Percentiles rank a stretch among this genome's conserved stretches.
Conservation (phyloP, 345 rosid species). For the Lumnitzera littorea region DNA sequence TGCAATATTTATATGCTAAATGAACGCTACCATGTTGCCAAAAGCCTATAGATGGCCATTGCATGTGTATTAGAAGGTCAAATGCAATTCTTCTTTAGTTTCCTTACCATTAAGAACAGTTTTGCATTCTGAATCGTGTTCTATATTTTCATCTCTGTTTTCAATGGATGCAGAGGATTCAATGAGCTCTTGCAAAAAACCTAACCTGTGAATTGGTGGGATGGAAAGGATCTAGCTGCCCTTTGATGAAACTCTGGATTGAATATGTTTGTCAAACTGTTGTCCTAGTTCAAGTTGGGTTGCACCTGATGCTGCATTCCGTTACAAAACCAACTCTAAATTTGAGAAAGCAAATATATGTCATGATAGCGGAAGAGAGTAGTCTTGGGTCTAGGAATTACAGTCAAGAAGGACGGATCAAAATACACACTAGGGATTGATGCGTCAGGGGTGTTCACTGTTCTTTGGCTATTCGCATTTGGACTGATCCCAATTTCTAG, state of each 20-base stretch:
- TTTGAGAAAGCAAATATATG: too few species aligned
- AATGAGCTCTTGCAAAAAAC: neutral
- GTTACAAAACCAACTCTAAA: neutral
- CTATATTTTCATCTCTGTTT: too few species aligned
- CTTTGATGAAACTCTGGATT: slow-evolving; percentile 41
- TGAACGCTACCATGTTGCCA: too few species aligned
- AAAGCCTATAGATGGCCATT: too few species aligned
- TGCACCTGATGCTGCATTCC: slow-evolving; percentile 37
- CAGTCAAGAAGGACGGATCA: slow-evolving; percentile 33
- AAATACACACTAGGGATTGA: slow-evolving; percentile 29
- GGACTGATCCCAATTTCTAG: slow-evolving; percentile 32
- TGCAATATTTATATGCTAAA: too few species aligned
- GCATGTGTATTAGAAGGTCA: too few species aligned
- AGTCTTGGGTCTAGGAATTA: slow-evolving; percentile 14
- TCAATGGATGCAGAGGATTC: too few species aligned
- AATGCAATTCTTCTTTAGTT: too few species aligned
- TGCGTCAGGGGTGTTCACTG: slow-evolving; percentile 24
- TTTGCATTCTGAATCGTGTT: too few species aligned
- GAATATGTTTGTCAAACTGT: slow-evolving; percentile 50
- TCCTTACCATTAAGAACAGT: too few species aligned
- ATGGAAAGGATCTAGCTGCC: slow-evolving; percentile 21
- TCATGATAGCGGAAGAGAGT: too few species aligned
- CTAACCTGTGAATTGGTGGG: slow-evolving; percentile 47
- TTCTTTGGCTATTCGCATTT: slow-evolving; percentile 27
- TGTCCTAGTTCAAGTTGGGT: slow-evolving; percentile 49